These are phyloP conservation scores for Trypanosoma melophagium DNA, from an alignment of 208 protist species.

Conservation along the genomic window DNA sequence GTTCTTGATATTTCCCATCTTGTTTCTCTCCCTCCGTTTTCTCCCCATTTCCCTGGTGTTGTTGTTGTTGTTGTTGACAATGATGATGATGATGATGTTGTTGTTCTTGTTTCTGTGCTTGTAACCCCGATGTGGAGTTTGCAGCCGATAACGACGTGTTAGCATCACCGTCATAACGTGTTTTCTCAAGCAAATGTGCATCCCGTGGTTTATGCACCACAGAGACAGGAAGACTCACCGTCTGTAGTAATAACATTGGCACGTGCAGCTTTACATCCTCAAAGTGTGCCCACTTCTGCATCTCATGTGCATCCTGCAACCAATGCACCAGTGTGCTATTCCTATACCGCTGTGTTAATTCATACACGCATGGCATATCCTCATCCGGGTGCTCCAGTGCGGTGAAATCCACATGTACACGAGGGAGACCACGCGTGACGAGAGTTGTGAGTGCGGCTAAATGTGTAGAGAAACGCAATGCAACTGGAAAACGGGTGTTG, in stretches of 20 bases:
- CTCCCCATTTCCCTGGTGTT: conserved; percentile 2
- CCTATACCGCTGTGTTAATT: conserved; percentile 73
- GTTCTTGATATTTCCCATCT: neutral
- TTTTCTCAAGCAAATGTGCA: conserved; percentile 11
- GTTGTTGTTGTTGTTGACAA: conserved; percentile 8
- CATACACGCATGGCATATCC: conserved; percentile 78
- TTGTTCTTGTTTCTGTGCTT: conserved; percentile 18
- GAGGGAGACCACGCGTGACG: conserved; percentile 61
- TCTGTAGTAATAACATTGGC: conserved; percentile 79
- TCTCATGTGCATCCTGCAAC: conserved; percentile 87
- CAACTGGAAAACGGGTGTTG: conserved; percentile 83
- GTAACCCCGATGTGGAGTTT: neutral
- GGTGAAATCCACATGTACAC: conserved; percentile 86
- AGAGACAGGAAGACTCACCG: conserved; percentile 49
- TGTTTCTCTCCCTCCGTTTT: neutral
- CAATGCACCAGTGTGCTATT: conserved; percentile 83
- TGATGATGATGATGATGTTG: conserved; percentile 7
- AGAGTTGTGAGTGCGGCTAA: conserved; percentile 81
- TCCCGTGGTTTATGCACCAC: conserved; percentile 26
- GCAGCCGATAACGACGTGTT: neutral
- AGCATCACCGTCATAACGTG: conserved; percentile 29
- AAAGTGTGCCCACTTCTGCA: conserved; percentile 85
- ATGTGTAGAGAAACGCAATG: conserved; percentile 73
- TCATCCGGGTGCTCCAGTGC: conserved; percentile 87
- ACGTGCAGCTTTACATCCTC: conserved; percentile 55